Conservation (phyloP, 129 eudicot species). For the Pulicaria dysenterica region DNA sequence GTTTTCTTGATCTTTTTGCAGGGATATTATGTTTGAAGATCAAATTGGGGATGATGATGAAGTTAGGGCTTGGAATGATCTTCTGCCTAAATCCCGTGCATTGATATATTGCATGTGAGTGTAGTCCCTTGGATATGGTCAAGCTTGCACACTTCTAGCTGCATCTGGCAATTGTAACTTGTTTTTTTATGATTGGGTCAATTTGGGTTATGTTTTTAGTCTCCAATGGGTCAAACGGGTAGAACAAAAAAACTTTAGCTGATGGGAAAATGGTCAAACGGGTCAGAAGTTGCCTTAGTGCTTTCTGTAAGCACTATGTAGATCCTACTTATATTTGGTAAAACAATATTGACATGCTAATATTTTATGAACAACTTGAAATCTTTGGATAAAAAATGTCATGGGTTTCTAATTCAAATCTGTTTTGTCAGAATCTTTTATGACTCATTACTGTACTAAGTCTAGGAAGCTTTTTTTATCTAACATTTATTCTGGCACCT, state of each 20-base stretch:
- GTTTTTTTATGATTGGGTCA: neutral
- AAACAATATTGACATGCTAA: neutral
- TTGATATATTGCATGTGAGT: slow-evolving; percentile 88
- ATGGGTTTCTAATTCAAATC: neutral
- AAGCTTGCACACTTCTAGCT: neutral
- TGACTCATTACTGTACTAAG: neutral
- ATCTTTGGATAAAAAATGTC: neutral
- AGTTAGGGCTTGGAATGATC: slow-evolving; percentile 74
- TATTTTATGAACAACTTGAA: neutral
- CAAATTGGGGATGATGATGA: slow-evolving; percentile 28
- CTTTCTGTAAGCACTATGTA: neutral
- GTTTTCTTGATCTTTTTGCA: slow-evolving; percentile 30
- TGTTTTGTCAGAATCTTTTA: neutral
- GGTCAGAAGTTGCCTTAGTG: neutral
- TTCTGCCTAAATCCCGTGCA: slow-evolving; percentile 63
- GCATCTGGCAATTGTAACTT: neutral
- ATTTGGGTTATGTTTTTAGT: neutral
- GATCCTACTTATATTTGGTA: neutral
- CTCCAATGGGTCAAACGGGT: neutral
- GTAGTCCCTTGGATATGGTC: slow-evolving; percentile 24
- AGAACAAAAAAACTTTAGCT: neutral
- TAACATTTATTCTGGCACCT: slow-evolving; percentile 17
- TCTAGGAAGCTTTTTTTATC: neutral
- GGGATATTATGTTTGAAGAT: slow-evolving; percentile 53
- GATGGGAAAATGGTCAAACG: neutral